A percentile compares a stretch with the other conserved stretches of the same genome.
Conservation (phyloP, 2,329 filamentous ascomycete species). For the Fusarium buxicola region DNA sequence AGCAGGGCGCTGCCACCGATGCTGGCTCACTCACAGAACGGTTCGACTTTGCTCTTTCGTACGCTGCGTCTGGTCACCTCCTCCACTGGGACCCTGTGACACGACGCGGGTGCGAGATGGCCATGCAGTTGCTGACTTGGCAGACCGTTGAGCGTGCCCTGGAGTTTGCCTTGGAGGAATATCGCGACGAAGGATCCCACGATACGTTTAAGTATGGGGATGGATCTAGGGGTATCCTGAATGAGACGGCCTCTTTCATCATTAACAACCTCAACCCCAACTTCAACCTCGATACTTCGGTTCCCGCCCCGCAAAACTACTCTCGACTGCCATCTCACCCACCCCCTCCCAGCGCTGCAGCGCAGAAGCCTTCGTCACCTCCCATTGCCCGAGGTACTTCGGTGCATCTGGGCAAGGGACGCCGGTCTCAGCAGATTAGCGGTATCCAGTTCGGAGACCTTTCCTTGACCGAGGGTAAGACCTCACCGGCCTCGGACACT, state of each 20-base stretch:
- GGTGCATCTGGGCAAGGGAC: constrained; percentile 51
- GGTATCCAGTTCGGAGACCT: constrained; percentile 80
- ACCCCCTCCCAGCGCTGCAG: constrained; percentile 19
- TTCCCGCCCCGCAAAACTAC: constrained; percentile 52
- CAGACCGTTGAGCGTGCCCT: constrained; percentile 70
- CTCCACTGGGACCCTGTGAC: constrained; percentile 67
- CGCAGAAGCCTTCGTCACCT: constrained; percentile 29
- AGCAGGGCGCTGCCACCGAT: constrained; percentile 50
- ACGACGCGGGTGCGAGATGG: constrained; percentile 69
- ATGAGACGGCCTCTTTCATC: constrained; percentile 68
- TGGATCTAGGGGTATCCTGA: constrained; percentile 65
- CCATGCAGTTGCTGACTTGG: constrained; percentile 69
- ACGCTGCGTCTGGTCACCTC: constrained; percentile 71
- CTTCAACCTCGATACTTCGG: constrained; percentile 67
- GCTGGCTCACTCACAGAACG: constrained; percentile 56
- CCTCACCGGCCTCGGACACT: constrained; percentile 47
- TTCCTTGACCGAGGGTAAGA: constrained; percentile 51
- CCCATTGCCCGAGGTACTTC: constrained; percentile 54
- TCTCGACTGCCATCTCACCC: constrained; percentile 53
- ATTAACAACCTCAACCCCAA: constrained; percentile 68
- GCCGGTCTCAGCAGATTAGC: constrained; percentile 65
- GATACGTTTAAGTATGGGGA: constrained; percentile 64
- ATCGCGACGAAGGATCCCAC: constrained; percentile 51
- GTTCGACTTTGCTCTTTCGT: constrained; percentile 70
- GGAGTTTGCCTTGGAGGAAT: constrained; percentile 64